Conservation (phyloP, 768 basidiomycete genomes). For the Suillus occidentalis region DNA sequence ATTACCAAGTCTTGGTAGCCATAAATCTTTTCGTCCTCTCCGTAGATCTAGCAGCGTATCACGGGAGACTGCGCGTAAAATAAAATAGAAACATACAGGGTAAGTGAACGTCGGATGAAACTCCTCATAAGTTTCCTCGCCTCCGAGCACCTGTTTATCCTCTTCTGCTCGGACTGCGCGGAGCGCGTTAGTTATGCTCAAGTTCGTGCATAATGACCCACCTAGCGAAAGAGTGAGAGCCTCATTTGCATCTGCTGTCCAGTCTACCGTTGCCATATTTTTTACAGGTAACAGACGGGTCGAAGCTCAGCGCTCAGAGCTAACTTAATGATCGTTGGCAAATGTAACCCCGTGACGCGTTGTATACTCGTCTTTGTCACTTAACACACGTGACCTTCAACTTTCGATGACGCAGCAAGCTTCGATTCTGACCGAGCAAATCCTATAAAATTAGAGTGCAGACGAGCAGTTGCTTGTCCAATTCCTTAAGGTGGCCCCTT, state of each 20-base stretch:
- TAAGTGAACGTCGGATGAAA: slow-evolving; percentile 95
- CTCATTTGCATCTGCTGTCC: slow-evolving; percentile 80
- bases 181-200: slow-evolving; percentile 3
- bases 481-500: slow-evolving; percentile 11
- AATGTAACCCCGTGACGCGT: slow-evolving; percentile 20
- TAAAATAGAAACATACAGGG: slow-evolving; percentile 53
- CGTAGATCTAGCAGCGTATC: slow-evolving; percentile 66
- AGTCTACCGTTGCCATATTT: slow-evolving; percentile 42
- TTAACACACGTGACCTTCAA: background rate
- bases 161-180: slow-evolving; percentile 64
- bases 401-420: background rate
- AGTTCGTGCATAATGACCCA: slow-evolving; percentile 29
- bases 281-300: background rate
- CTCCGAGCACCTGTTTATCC: slow-evolving; percentile 57
- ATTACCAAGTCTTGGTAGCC: slow-evolving; percentile 86
- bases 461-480: background rate
- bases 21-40: slow-evolving; percentile 95
- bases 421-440: background rate
- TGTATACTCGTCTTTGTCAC: slow-evolving; percentile 25
- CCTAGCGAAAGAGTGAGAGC: slow-evolving; percentile 76
- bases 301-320: background rate
- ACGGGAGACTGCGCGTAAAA: background rate
- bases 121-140: slow-evolving; percentile 57
- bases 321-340: background rate
- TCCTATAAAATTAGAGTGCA: background rate